These are phyloP conservation scores for Trametes cubensis DNA, from an alignment of 768 basidiomycete genomes.

Conservation along the genomic window DNA sequence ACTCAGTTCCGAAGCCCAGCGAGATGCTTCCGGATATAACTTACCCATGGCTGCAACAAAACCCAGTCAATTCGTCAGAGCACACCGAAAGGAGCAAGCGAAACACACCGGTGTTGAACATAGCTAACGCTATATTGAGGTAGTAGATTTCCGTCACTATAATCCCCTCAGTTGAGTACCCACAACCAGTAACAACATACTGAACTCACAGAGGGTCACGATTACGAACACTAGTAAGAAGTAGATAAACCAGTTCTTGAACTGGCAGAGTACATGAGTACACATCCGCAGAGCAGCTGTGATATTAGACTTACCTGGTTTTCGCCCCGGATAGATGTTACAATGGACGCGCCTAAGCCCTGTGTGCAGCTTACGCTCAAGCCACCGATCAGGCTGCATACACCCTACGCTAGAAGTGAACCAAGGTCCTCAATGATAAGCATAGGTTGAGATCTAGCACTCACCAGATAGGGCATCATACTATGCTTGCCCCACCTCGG, in stretches of 20 bases:
- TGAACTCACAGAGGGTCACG: conserved; percentile 65
- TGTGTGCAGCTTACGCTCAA: conserved; percentile 90
- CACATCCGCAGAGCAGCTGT: not conserved
- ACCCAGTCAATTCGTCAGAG: not conserved
- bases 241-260: conserved; percentile 88
- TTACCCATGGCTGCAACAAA: conserved; percentile 58
- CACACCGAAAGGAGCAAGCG: not conserved
- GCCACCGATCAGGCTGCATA: conserved; percentile 94
- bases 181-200: not conserved
- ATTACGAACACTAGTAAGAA: conserved; percentile 80
- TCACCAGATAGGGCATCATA: conserved; percentile 76
- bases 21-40: not conserved
- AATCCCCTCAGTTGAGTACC: not conserved
- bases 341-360: conserved; percentile 86
- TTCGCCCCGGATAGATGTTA: conserved; percentile 68
- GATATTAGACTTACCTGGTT: conserved; percentile 61
- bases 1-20: not conserved
- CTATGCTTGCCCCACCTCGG: conserved; percentile 86
- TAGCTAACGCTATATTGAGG: conserved; percentile 87
- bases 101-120: conserved; percentile 80
- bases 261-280: conserved; percentile 45
- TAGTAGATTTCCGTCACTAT: conserved; percentile 88
- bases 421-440: too few relatives aligned
- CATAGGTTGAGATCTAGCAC: not conserved
- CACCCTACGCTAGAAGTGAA: conserved; percentile 39